Percentiles rank a stretch among this genome's conserved stretches.
phyloP scores from a whole-genome alignment of 208 protist species.

The Acanthamoeba royreba region DNA sequence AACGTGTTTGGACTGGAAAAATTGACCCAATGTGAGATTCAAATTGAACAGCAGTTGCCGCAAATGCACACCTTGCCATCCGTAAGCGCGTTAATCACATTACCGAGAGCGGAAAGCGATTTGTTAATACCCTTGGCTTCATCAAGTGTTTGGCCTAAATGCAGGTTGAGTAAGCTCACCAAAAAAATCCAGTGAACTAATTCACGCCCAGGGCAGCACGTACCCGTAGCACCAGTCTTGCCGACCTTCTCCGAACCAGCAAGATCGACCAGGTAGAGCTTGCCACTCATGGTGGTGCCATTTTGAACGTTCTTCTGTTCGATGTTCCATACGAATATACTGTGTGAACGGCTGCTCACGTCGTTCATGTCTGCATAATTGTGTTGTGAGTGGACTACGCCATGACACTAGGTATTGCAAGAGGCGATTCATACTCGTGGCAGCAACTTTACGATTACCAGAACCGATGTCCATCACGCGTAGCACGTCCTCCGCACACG shows the following conservation, averaged over 20 bases:
- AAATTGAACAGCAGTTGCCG: slow-evolving; percentile 60
- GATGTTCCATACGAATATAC: slow-evolving; percentile 60
- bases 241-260: slow-evolving; percentile 73
- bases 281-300: background rate
- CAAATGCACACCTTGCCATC: slow-evolving; percentile 60
- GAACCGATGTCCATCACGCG: slow-evolving; percentile 29
- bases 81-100: slow-evolving; percentile 78
- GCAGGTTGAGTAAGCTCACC: background rate
- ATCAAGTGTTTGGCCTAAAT: slow-evolving; percentile 60
- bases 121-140: slow-evolving; percentile 84
- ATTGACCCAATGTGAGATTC: background rate
- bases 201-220: background rate
- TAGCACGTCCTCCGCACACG: slow-evolving; percentile 10
- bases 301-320: slow-evolving; percentile 27
- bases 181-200: slow-evolving; percentile 31
- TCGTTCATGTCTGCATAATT: slow-evolving; percentile 71
- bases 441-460: slow-evolving; percentile 18
- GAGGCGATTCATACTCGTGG: slow-evolving; percentile 37
- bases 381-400: background rate
- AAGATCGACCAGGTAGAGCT: slow-evolving; percentile 85
- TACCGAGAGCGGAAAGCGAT: slow-evolving; percentile 75
- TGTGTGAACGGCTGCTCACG: slow-evolving; percentile 76
- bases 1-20: slow-evolving; percentile 55
- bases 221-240: slow-evolving; percentile 70
- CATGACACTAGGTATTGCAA: background rate